phyloP scores from a whole-genome alignment of 1,139 yeast genomes.

The Meyerozyma elateridarum region DNA sequence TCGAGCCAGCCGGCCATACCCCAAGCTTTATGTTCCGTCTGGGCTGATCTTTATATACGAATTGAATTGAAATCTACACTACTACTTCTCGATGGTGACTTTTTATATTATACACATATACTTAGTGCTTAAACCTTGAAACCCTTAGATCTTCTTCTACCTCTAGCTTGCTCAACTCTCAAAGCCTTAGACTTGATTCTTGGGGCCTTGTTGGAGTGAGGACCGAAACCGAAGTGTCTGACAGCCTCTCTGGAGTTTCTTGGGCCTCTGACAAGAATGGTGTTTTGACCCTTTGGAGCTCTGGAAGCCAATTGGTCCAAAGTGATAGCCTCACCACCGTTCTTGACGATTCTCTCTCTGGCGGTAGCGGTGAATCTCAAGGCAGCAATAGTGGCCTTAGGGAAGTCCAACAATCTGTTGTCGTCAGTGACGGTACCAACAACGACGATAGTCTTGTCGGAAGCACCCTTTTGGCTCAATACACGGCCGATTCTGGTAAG shows the following conservation, averaged over 20 bases:
- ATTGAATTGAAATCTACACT: too few relatives aligned
- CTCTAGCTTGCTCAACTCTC: slow-evolving; percentile 99
- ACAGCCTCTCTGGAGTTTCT: slow-evolving; percentile 99
- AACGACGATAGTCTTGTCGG: slow-evolving; percentile 91
- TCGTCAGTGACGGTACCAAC: slow-evolving; percentile 99
- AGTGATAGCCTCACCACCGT: slow-evolving; percentile 99
- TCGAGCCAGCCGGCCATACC: too few relatives aligned
- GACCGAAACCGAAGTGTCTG: slow-evolving; percentile 99
- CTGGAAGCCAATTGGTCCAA: slow-evolving; percentile 98
- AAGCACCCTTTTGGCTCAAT: slow-evolving; percentile 77
- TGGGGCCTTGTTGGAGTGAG: slow-evolving; percentile 99
- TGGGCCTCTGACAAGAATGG: slow-evolving; percentile 97
- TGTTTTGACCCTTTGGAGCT: slow-evolving; percentile 99
- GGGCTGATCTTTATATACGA: too few relatives aligned
- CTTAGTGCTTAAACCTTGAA: slow-evolving; percentile 93
- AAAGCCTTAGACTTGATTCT: slow-evolving; percentile 96
- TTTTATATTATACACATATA: slow-evolving; percentile 7
- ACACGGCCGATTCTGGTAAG: slow-evolving; percentile 87
- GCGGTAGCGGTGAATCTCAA: slow-evolving; percentile 99
- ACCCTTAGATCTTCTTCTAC: slow-evolving; percentile 99
- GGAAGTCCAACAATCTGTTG: slow-evolving; percentile 88
- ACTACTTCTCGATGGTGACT: not conserved
- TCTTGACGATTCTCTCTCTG: slow-evolving; percentile 93
- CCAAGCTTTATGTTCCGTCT: too few relatives aligned
- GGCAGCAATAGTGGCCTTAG: slow-evolving; percentile 98